Evolutionary conservation across 352 stramenopile genomes (phyloP), one percentile per base, ranked within the genome.

Genomic region (Phytophthora rubi): DNA sequence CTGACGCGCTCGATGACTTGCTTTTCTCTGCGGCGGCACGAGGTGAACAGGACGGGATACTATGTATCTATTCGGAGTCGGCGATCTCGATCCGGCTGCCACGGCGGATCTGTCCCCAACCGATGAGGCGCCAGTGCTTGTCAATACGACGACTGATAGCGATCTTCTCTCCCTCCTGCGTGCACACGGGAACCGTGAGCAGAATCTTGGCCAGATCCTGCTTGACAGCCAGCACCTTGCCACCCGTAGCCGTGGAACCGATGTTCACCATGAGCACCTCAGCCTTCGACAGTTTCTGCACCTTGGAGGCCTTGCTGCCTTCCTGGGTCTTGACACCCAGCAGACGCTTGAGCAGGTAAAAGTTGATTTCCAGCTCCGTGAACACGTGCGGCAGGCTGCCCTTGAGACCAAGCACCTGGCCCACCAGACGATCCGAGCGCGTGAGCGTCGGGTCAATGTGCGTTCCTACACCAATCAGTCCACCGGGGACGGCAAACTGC

Each of bases 261-360:
- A 99, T 99, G 88, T 99, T 99, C 32, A 99, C 97, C 97, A 99
- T 99, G 47, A 99, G 90, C 82, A 99, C 98, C 85, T 99, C 98
- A 54, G 92, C 90, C 87, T 99, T 99, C 51, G 93, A 93, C 18
- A 99, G 88, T 86, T 99, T 99, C 84, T 99, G 93, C 61, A 99
- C 97, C 87, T 99, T 99, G 63, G 94, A 98, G 65, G 99, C 97
- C 86, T 99, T 99, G 70, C 97, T 98, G 57, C 98, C 97, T 77
- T 99, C 98, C 65, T 97, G 94, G 49, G 98, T 99, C 87, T 99
- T 99, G 47, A 99, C 98, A 69, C 98, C 98, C 55, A 99, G 88
- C 68, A 99, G 83, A 67, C 98, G 91, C 81, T 98, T 94, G n/a
- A 99, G 89, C 57, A 99, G 79, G 83, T 99, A 99, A 77, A 99